Conservation (phyloP, 345 rosid genomes). For the Gossypium longicalyx region DNA sequence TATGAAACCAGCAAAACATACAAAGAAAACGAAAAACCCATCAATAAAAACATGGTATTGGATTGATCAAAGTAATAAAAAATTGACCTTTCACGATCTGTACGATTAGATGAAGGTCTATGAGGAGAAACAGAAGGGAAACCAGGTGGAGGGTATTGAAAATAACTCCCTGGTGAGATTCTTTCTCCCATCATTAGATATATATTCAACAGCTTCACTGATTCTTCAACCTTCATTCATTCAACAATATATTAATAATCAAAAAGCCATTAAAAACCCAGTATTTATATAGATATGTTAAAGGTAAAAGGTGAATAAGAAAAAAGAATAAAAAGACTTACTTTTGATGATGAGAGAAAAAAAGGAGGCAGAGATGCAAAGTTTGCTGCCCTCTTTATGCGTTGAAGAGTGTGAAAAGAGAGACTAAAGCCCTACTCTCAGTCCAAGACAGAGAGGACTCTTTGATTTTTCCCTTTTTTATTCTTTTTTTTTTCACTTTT, state of each 20-base stretch:
- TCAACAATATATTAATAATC: neutral
- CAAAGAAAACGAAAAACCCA: neutral
- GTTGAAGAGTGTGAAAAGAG: conserved; percentile 8
- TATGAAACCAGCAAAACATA: neutral
- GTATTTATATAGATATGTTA: neutral
- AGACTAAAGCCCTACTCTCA: conserved; percentile 33
- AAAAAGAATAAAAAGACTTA: neutral
- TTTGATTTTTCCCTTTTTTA: neutral
- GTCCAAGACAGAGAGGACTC: conserved; percentile 9
- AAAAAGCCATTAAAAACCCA: too few relatives aligned
- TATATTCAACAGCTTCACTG: neutral
- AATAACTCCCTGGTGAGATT: conserved; percentile 78
- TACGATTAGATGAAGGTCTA: conserved; percentile 58
- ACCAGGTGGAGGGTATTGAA: conserved; percentile 57
- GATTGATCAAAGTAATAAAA: neutral
- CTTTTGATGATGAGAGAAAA: neutral
- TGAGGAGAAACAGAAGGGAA: conserved; percentile 56
- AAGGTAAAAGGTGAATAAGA: too few relatives aligned
- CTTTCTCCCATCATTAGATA: conserved; percentile 76
- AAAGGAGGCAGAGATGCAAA: conserved; percentile 16
- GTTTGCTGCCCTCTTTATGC: conserved; percentile 15
- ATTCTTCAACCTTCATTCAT: neutral
- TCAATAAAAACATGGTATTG: neutral
- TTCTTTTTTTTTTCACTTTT: too few relatives aligned
- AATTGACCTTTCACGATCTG: conserved; percentile 47